Conservation (phyloP, 2,329 filamentous ascomycete genomes). For the Aspergillus costaricaensis region DNA sequence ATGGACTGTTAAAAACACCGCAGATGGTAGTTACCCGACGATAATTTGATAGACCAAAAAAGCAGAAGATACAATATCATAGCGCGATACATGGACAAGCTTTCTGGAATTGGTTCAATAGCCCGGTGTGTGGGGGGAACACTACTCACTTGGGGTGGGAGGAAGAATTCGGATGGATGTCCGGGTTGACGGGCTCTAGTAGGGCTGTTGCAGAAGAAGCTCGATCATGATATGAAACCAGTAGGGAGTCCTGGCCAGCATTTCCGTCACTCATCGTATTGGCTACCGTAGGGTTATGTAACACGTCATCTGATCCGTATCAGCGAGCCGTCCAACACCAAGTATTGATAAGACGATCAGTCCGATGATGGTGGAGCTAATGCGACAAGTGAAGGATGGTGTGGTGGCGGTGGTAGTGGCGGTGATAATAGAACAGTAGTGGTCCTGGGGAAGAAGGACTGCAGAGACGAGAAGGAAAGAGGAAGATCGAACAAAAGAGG, state of each 20-base stretch:
- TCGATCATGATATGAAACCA: constrained; percentile 17
- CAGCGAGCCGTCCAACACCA: constrained; percentile 9
- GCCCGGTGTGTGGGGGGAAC: neutral
- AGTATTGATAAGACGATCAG: neutral
- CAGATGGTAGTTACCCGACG: neutral
- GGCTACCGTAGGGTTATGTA: constrained; percentile 13
- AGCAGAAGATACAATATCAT: neutral
- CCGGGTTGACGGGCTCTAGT: neutral
- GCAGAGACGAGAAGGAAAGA: too few species aligned
- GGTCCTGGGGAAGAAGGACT: neutral
- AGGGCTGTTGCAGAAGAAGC: constrained; percentile 1
- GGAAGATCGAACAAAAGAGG: neutral
- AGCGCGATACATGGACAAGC: too few species aligned
- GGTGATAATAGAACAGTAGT: neutral
- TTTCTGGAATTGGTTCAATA: too few species aligned
- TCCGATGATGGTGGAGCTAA: neutral
- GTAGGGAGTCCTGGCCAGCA: constrained; percentile 18
- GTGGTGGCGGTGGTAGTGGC: neutral
- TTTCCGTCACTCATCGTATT: constrained; percentile 24
- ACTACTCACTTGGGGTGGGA: constrained; percentile 18
- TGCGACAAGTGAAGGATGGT: neutral
- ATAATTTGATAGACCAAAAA: neutral
- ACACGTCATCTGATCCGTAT: constrained; percentile 24
- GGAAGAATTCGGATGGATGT: constrained; percentile 1
- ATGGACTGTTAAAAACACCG: constrained; percentile 11